Evolutionary conservation across 768 basidiomycete genomes (phyloP), one percentile per base, ranked within the genome.

Genomic region (Naganishia randhawae): DNA sequence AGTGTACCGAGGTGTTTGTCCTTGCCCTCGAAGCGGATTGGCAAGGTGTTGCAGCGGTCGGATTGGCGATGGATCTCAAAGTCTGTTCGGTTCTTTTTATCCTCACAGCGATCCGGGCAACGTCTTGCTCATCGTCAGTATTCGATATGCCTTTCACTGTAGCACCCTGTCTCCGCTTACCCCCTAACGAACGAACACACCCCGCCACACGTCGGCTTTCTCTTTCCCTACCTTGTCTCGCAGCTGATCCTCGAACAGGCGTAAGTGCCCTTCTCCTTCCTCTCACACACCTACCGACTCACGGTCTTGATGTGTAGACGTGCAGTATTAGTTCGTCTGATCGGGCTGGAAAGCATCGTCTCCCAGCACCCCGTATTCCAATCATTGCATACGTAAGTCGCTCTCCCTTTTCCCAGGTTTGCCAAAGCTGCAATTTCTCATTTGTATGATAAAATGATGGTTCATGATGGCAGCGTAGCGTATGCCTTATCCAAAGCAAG

Each of bases 361-460:
- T 61, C 57, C n/a, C 57, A 61, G 25, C 57, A 61, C 37, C 57
- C 57, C 3, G 57, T 61, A 19, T 61, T 61, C 37, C 57, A 61
- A 39, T 61, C 57, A 9, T 39, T 61, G 3, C 35, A 61, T 27
- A 61, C 57, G 57, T 42, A 42, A n/a, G 57, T 61, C 57, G 9
- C 11, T 33, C 31, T 10, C 8, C 22, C 7, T 22, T 37, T 19
- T 11, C 19, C 3, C 41, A 42, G n/a, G n/a, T n/a, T n/a, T 42
- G 41, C 41, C 8, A 4, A 16, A n/a, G 4, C n/a, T 22, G 41
- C 41, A 8, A 3, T 22, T 4, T 48, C 45, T 48, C n/a, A 22
- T 22, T 6, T 48, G 41, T 2, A 13, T 19, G 31, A 54, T 14
- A 10, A 11, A 22, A 53, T 53, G 7, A n/a, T 39, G 10, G 2